phyloP scores from a whole-genome alignment of 345 rosid species.

The Heritiera fomes region DNA sequence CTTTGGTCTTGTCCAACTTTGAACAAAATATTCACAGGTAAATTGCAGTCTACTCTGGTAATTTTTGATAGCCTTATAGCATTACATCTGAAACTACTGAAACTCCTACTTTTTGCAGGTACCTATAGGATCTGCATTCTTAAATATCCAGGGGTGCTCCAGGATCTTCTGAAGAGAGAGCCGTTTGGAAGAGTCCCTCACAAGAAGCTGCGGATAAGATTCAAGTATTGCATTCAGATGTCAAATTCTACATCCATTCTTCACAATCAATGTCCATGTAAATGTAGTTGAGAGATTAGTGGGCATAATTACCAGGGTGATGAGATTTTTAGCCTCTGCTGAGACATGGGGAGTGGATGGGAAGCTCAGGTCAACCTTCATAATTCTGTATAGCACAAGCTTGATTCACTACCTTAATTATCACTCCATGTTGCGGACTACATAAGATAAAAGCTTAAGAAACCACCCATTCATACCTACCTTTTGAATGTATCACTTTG shows the following conservation, averaged over 20 bases:
- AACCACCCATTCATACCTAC: conserved; percentile 30
- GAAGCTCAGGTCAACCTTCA: conserved; percentile 74
- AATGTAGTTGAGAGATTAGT: neutral
- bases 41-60: neutral
- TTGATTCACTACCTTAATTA: neutral
- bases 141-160: conserved; percentile 88
- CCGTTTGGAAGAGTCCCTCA: conserved; percentile 78
- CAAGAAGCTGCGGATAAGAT: conserved; percentile 68
- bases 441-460: neutral
- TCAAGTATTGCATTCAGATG: neutral
- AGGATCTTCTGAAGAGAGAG: conserved; percentile 78
- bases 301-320: conserved; percentile 44
- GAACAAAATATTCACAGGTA: neutral
- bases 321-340: conserved; percentile 73
- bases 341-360: conserved; percentile 66
- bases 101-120: conserved; percentile 32
- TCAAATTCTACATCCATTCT: neutral
- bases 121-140: conserved; percentile 74
- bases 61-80: neutral
- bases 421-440: neutral
- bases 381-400: conserved; percentile 54
- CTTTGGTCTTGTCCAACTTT: neutral
- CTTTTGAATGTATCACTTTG: conserved; percentile 80
- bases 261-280: neutral
- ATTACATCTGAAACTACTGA: neutral